These are phyloP conservation scores for Ustilago vetiveriae DNA, from an alignment of 1,284 basidiomycete species.

Conservation along the genomic window DNA sequence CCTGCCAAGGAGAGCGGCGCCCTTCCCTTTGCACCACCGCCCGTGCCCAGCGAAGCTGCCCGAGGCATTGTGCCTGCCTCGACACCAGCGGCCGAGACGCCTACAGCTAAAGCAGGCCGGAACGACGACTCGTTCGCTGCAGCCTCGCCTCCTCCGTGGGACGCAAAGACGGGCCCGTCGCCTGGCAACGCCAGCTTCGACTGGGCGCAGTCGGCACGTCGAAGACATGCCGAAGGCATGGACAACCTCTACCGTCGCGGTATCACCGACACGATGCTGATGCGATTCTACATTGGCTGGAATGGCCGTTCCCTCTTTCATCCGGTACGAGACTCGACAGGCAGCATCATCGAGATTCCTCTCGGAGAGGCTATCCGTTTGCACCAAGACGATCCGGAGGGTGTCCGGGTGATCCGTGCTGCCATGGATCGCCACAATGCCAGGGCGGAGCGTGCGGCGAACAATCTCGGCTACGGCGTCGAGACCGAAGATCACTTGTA, in stretches of 20 bases:
- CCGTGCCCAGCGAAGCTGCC: constrained; percentile 42
- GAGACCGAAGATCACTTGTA: constrained; percentile 14
- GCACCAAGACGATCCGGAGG: constrained; percentile 57
- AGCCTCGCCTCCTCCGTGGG: constrained; percentile 17
- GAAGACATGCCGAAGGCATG: constrained; percentile 59
- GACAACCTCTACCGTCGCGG: constrained; percentile 62
- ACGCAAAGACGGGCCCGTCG: constrained; percentile 11
- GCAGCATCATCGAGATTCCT: constrained; percentile 42
- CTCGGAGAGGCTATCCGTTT: constrained; percentile 53
- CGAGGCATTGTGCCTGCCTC: constrained; percentile 17
- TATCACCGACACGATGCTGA: constrained; percentile 63
- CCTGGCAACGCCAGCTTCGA: constrained; percentile 13
- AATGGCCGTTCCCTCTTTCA: constrained; percentile 62
- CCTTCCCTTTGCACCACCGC: constrained; percentile 20
- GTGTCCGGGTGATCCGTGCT: constrained; percentile 46
- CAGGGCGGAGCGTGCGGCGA: constrained; percentile 15
- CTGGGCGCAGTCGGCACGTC: constrained; percentile 32
- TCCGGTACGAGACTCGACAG: constrained; percentile 39
- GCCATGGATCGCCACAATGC: constrained; percentile 28
- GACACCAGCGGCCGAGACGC: constrained; percentile 11
- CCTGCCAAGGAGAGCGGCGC: constrained; percentile 27
- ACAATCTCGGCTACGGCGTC: constrained; percentile 4
- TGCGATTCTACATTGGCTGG: constrained; percentile 62
- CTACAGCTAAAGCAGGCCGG: constrained; percentile 9
- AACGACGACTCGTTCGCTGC: constrained; percentile 20